Percentiles rank a stretch among this genome's conserved stretches.
Evolutionary conservation across 2,329 filamentous ascomycete species (phyloP).

Genomic region (Fusarium anguioides): DNA sequence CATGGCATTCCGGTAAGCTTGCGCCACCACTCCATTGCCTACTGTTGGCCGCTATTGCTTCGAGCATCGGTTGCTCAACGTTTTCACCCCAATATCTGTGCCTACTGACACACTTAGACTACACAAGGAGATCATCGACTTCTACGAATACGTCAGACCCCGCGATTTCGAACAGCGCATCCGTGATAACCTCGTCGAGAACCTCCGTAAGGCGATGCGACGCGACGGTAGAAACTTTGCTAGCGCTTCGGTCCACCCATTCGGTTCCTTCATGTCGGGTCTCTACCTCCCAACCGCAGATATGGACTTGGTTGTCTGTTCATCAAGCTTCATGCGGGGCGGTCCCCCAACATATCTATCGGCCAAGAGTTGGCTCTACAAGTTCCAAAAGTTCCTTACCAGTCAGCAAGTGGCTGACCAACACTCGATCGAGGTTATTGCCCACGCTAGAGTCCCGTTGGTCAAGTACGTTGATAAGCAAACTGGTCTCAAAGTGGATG

Average conservation of each 20-base stretch:
- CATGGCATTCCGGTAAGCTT: slow-evolving; percentile 67
- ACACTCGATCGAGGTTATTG: slow-evolving; percentile 74
- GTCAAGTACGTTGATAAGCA: slow-evolving; percentile 87
- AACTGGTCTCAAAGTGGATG: slow-evolving; percentile 86
- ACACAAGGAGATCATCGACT: slow-evolving; percentile 90
- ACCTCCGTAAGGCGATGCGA: slow-evolving; percentile 71
- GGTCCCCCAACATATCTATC: slow-evolving; percentile 60
- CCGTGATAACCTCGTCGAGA: slow-evolving; percentile 76
- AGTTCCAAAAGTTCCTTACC: slow-evolving; percentile 71
- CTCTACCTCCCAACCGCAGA: slow-evolving; percentile 79
- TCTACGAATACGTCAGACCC: slow-evolving; percentile 86
- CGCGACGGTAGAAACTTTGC: slow-evolving; percentile 61
- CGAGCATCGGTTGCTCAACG: too few relatives aligned
- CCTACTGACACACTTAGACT: slow-evolving; percentile 62
- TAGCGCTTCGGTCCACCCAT: slow-evolving; percentile 75
- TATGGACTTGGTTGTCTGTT: slow-evolving; percentile 90
- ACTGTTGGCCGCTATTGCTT: not conserved
- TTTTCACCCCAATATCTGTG: not conserved
- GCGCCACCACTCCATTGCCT: not conserved
- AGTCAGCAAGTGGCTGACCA: slow-evolving; percentile 66
- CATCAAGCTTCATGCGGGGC: slow-evolving; percentile 64
- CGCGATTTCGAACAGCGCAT: slow-evolving; percentile 80
- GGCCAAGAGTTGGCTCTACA: slow-evolving; percentile 68
- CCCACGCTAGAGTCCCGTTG: slow-evolving; percentile 84
- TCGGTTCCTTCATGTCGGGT: slow-evolving; percentile 94